Evolutionary conservation across 2,329 filamentous ascomycete genomes (phyloP).

Genomic region (Fusarium equiseti): DNA sequence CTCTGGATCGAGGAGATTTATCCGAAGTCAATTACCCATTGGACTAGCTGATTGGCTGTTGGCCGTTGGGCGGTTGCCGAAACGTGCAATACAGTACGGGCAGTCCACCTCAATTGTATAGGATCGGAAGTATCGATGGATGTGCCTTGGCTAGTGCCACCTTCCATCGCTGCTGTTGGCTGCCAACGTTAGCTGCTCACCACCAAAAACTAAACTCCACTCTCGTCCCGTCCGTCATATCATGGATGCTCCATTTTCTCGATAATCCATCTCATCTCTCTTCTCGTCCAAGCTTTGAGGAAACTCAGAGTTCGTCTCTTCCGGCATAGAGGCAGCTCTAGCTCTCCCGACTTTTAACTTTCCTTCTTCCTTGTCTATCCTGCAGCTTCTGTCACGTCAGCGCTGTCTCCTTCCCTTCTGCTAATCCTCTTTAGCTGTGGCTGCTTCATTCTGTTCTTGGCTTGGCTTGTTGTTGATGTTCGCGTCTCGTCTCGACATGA

Average conservation of each 20-base stretch:
- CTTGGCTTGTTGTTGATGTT: constrained; percentile 27
- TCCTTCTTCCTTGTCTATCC: constrained; percentile 7
- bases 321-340: constrained; percentile 16
- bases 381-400: constrained; percentile 10
- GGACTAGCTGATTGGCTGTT: constrained; percentile 18
- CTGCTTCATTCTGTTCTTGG: constrained; percentile 28
- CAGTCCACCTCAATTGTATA: constrained; percentile 32
- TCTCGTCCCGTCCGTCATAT: constrained; percentile 40
- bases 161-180: constrained; percentile 2
- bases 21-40: constrained; percentile 28
- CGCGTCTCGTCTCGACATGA: constrained; percentile 34
- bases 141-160: constrained; percentile 33
- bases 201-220: constrained; percentile 11
- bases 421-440: constrained; percentile 31
- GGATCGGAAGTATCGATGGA: constrained; percentile 39
- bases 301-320: constrained; percentile 39
- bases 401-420: constrained; percentile 7
- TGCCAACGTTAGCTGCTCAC: background rate
- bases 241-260: constrained; percentile 24
- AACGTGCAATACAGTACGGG: constrained; percentile 32
- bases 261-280: constrained; percentile 8
- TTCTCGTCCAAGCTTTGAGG: constrained; percentile 18
- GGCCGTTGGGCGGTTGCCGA: constrained; percentile 29
- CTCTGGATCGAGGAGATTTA: constrained; percentile 33
- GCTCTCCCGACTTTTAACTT: constrained; percentile 17